Conservation (phyloP, 208 protist species). For the Acanthamoeba castellanii region DNA sequence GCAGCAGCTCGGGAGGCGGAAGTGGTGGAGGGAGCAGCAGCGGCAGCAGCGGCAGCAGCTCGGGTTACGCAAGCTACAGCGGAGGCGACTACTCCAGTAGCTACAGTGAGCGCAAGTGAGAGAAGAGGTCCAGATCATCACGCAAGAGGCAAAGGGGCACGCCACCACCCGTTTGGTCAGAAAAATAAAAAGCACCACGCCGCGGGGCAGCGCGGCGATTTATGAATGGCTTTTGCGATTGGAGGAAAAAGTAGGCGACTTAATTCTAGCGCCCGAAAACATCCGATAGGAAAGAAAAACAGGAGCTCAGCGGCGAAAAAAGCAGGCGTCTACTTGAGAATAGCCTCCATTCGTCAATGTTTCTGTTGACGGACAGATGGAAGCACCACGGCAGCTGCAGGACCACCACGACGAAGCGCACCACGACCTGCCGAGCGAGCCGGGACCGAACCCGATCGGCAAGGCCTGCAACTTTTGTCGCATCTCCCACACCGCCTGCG, state of each 20-base stretch:
- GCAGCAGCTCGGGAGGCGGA: neutral
- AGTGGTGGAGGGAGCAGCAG: neutral
- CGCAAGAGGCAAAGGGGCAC: no score
- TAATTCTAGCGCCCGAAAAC: neutral
- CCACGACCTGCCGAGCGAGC: neutral
- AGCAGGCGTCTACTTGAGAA: no score
- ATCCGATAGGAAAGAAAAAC: neutral
- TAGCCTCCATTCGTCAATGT: no score
- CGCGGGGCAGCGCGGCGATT: no score
- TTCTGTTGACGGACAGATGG: neutral
- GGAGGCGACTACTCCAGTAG: neutral
- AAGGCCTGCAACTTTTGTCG: conserved; percentile 57
- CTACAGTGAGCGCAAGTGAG: conserved; percentile 5
- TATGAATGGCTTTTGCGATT: neutral
- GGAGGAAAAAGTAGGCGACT: neutral
- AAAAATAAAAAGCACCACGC: neutral
- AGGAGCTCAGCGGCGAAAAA: neutral
- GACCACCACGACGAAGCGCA: neutral
- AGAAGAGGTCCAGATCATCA: neutral
- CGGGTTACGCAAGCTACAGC: neutral
- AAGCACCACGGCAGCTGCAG: neutral
- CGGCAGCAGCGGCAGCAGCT: neutral
- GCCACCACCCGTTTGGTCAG: neutral
- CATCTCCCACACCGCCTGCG: conserved; percentile 11
- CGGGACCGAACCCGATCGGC: neutral